Evolutionary conservation across 2,329 filamentous ascomycete species (phyloP).

Genomic region (Apiospora sp.): DNA sequence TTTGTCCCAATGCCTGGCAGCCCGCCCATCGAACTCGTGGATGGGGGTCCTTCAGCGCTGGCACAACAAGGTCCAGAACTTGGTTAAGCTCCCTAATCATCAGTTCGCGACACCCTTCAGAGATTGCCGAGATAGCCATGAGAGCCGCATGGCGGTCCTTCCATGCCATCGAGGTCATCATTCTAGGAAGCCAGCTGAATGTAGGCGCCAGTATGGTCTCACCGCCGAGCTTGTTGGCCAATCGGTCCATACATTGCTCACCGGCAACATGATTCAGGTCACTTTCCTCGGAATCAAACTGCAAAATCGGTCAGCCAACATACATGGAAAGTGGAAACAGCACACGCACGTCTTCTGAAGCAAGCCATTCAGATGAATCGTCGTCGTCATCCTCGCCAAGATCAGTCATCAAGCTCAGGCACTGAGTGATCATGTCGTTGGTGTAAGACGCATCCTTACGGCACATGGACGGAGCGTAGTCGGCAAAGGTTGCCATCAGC

Average conservation of each 20-base stretch:
- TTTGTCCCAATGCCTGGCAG: slow-evolving; percentile 98
- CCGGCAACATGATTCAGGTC: slow-evolving; percentile 97
- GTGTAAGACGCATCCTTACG: slow-evolving; percentile 93
- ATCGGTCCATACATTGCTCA: slow-evolving; percentile 96
- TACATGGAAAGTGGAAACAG: slow-evolving; percentile 16
- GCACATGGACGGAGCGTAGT: slow-evolving; percentile 93
- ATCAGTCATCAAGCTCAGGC: slow-evolving; percentile 97
- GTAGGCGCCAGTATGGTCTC: slow-evolving; percentile 90
- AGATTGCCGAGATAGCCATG: slow-evolving; percentile 99
- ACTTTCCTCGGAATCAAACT: slow-evolving; percentile 92
- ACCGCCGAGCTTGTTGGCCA: slow-evolving; percentile 98
- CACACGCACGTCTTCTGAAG: slow-evolving; percentile 81
- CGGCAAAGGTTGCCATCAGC: slow-evolving; percentile 97
- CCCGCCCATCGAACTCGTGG: slow-evolving; percentile 96
- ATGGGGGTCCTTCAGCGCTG: slow-evolving; percentile 87
- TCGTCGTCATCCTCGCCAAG: slow-evolving; percentile 94
- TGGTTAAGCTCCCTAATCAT: slow-evolving; percentile 96
- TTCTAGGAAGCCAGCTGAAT: slow-evolving; percentile 95
- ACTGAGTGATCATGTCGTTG: slow-evolving; percentile 97
- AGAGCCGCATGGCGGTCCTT: slow-evolving; percentile 93
- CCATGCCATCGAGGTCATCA: slow-evolving; percentile 97
- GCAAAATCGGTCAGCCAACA: slow-evolving; percentile 38
- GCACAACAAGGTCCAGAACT: slow-evolving; percentile 93
- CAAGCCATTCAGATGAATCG: slow-evolving; percentile 85
- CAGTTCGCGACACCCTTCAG: slow-evolving; percentile 92